Conservation (phyloP, 257 asterid genomes). For the Nicotiana knightiana region DNA sequence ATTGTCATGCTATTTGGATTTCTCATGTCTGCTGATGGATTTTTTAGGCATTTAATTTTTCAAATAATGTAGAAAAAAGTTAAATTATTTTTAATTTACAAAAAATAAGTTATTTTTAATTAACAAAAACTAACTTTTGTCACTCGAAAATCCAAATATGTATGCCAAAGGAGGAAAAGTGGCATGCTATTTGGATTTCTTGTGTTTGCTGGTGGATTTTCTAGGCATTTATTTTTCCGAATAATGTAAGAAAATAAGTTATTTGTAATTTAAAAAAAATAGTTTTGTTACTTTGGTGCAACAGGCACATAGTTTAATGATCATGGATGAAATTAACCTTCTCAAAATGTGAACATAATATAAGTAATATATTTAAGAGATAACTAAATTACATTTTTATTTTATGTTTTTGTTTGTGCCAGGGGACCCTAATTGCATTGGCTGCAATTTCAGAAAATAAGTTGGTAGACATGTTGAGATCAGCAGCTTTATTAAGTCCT, state of each 20-base stretch:
- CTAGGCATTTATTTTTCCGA: too few species aligned
- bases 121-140: not conserved
- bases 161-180: too few species aligned
- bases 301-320: not conserved
- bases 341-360: not conserved
- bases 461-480: conserved; percentile 33
- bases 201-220: too few species aligned
- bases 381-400: not conserved
- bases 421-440: conserved; percentile 83
- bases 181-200: too few species aligned
- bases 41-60: too few species aligned
- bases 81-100: too few species aligned
- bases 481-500: conserved; percentile 69
- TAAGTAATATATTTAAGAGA: not conserved
- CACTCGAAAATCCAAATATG: not conserved
- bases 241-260: too few species aligned
- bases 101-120: too few species aligned
- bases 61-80: too few species aligned
- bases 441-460: conserved; percentile 53
- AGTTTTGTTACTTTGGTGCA: not conserved
- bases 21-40: too few species aligned
- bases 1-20: too few species aligned
- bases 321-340: not conserved
- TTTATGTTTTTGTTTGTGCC: not conserved
- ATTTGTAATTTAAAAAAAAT: not conserved